phyloP scores from a whole-genome alignment of 139 green algal species.

The Chlorella vulgaris region DNA sequence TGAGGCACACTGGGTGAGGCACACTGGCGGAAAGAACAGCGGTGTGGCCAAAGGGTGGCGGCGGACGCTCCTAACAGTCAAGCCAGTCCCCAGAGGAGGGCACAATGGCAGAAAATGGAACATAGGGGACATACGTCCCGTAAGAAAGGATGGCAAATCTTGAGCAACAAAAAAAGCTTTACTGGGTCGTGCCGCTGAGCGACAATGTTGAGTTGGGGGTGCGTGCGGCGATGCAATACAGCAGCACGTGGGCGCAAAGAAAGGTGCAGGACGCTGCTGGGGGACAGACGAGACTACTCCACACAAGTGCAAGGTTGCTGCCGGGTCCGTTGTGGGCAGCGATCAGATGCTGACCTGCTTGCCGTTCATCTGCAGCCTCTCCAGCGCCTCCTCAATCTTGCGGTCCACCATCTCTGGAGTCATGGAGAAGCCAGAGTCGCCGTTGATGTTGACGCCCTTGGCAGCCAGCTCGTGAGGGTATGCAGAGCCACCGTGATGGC shows the following conservation, averaged over 20 bases:
- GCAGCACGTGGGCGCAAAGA: no score
- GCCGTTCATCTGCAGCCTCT: conserved; percentile 30
- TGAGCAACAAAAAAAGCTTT: neutral
- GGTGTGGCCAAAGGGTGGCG: no score
- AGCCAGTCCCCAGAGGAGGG: no score
- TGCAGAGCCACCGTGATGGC: conserved; percentile 66
- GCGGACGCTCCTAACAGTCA: no score
- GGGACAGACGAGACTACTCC: no score
- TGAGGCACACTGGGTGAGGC: no score
- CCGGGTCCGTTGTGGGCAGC: neutral
- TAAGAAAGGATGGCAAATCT: no score
- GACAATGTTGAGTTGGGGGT: conserved; percentile 5
- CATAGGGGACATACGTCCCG: no score
- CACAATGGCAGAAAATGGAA: no score
- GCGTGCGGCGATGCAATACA: neutral
- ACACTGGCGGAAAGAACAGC: no score
- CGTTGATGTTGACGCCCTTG: neutral
- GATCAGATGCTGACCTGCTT: neutral
- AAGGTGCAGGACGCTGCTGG: neutral
- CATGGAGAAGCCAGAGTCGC: conserved; percentile 11
- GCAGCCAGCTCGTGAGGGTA: conserved; percentile 42
- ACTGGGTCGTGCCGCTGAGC: neutral
- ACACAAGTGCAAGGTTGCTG: neutral
- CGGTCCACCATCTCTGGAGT: conserved; percentile 47
- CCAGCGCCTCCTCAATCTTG: conserved; percentile 49